Evolutionary conservation across 345 rosid genomes (phyloP).

Genomic region (Hibiscus tridactylites): DNA sequence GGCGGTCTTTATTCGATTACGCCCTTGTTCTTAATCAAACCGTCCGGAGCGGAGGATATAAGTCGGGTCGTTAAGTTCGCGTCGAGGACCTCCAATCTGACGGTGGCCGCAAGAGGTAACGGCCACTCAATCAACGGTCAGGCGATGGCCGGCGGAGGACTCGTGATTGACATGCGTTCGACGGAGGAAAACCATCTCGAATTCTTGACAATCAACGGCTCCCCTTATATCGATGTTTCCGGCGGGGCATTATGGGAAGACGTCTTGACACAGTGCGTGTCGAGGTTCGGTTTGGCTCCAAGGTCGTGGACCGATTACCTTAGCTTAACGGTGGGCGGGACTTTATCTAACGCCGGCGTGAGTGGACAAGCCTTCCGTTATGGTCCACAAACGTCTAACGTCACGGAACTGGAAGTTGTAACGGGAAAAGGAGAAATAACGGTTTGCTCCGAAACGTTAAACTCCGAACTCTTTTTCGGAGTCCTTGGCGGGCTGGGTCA

Average conservation of each 20-base stretch:
- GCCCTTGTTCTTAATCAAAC: conserved; percentile 61
- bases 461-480: conserved; percentile 60
- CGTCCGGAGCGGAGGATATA: conserved; percentile 58
- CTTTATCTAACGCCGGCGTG: conserved; percentile 89
- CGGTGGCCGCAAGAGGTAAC: conserved; percentile 93
- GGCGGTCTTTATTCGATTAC: conserved; percentile 60
- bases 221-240: conserved; percentile 44
- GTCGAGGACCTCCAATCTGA: conserved; percentile 38
- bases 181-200: conserved; percentile 40
- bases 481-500: conserved; percentile 89
- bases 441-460: conserved; percentile 49
- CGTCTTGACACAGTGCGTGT: conserved; percentile 59
- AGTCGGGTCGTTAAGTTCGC: conserved; percentile 47
- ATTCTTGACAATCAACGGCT: conserved; percentile 17
- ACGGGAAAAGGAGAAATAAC: conserved; percentile 65
- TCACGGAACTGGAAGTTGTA: conserved; percentile 77
- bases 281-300: conserved; percentile 48
- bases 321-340: conserved; percentile 84
- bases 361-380: conserved; percentile 91
- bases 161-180: conserved; percentile 75
- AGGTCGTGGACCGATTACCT: conserved; percentile 92
- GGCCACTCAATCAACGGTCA: conserved; percentile 98
- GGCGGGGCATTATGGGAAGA: conserved; percentile 98
- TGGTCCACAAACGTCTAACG: conserved; percentile 87
- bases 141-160: conserved; percentile 80